These are phyloP conservation scores for Gossypium raimondii DNA, from an alignment of 345 rosid genomes.

Conservation along the genomic window DNA sequence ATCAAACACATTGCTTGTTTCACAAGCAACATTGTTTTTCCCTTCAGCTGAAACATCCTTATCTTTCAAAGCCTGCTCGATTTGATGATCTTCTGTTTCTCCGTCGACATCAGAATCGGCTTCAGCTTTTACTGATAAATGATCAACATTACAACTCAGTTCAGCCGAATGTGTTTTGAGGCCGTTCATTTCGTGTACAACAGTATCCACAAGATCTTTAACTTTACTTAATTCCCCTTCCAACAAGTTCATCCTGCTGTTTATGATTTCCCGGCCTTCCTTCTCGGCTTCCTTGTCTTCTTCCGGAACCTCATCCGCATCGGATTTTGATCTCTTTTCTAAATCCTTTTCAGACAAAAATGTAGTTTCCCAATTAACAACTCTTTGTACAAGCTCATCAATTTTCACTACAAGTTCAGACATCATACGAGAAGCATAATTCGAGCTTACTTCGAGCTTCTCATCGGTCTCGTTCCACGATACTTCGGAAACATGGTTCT, in stretches of 20 bases:
- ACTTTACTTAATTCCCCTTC: constrained; percentile 58
- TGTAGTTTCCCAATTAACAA: constrained; percentile 50
- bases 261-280: constrained; percentile 36
- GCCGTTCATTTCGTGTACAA: constrained; percentile 41
- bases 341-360: constrained; percentile 58
- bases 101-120: constrained; percentile 17
- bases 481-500: constrained; percentile 22
- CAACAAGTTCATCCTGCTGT: constrained; percentile 39
- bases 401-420: constrained; percentile 60
- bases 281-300: constrained; percentile 51
- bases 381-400: constrained; percentile 72
- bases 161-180: constrained; percentile 48
- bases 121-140: constrained; percentile 35
- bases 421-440: constrained; percentile 34
- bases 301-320: constrained; percentile 58
- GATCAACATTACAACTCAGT: constrained; percentile 39
- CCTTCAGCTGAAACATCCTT: constrained; percentile 15
- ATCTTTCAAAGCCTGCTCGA: constrained; percentile 18
- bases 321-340: constrained; percentile 53
- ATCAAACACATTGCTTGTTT: constrained; percentile 24
- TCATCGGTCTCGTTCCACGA: constrained; percentile 31
- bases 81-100: background rate
- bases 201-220: constrained; percentile 40
- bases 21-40: constrained; percentile 11
- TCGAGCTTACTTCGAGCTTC: constrained; percentile 27